Evolutionary conservation across 108 stramenopile species (phyloP), one percentile per base, ranked within the genome.

Genomic region (Cyclotella atomus): DNA sequence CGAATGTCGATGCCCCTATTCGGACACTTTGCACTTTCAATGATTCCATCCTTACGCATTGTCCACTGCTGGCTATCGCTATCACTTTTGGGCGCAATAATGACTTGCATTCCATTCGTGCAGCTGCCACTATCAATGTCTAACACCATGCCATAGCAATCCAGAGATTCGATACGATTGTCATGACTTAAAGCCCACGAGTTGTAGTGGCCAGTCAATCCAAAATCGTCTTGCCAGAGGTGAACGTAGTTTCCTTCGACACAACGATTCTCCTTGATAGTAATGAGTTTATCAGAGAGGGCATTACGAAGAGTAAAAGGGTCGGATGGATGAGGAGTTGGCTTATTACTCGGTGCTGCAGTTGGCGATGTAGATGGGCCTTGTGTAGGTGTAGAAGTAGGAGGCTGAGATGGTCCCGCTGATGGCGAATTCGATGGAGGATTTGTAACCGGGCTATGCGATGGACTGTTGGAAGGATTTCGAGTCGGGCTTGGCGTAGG

Each of bases 1-100:
- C 52, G 52, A 52, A 52, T 52, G 24, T 52, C 52, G 24, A 52
- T 52, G n/a, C 52, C 52, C 52, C 2, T 52, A 23, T 5, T 23
- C 10, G 52, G 52, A 52, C 52, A 52, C 10, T 21, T 23, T 1
- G 21, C 24, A 5, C 52, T 52, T 52, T 52, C 52, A 52, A 52
- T 52, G 52, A 23, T 23, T 2, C 52, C 52, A 52, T 52, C 52
- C 24, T 52, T 9, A 3, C 52, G 21, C 52, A 52, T 4, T 17
- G 47, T 4, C 47, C 47, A 49, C 14, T 15, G n/a, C 47, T 49
- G 47, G n/a, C n/a, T 19, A 49, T 49, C 17, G 19, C 14, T 15
- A 49, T 4, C 47, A 49, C 14, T 49, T 15, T 49, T 49, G 19
- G 3, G 10, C 19, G 55, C 25, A 29, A 56, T 23, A 14, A 56